Conservation (phyloP, 1,284 basidiomycete genomes). For the Exobasidium cylindrosporum region DNA sequence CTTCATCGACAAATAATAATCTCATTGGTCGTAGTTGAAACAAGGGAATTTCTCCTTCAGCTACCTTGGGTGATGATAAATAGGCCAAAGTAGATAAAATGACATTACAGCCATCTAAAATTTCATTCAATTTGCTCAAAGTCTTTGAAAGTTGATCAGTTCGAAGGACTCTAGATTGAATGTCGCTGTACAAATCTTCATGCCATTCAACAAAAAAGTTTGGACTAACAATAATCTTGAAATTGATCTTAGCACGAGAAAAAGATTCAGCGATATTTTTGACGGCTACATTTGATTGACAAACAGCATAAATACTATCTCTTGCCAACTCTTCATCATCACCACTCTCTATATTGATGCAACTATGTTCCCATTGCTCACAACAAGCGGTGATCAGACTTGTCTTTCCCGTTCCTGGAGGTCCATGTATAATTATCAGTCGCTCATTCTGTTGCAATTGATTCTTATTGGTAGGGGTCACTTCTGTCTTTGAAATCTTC, state of each 20-base stretch:
- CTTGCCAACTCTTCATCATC: neutral
- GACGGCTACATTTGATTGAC: slow-evolving; percentile 14
- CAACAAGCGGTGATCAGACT: slow-evolving; percentile 1
- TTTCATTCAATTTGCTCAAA: neutral
- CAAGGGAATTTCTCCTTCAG: neutral
- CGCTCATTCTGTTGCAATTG: neutral
- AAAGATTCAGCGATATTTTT: slow-evolving; percentile 15
- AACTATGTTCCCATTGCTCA: neutral
- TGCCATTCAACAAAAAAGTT: slow-evolving; percentile 16
- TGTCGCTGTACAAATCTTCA: slow-evolving; percentile 15
- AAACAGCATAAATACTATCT: slow-evolving; percentile 4
- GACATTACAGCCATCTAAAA: neutral
- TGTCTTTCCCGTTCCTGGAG: slow-evolving; percentile 11
- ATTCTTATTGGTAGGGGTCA: neutral
- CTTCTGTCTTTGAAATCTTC: neutral
- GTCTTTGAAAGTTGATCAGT: slow-evolving; percentile 5
- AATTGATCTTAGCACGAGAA: neutral
- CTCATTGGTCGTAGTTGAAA: slow-evolving; percentile 8
- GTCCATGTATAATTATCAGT: slow-evolving; percentile 6
- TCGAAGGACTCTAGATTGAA: neutral
- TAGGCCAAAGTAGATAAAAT: slow-evolving; percentile 10
- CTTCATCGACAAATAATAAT: slow-evolving; percentile 19
- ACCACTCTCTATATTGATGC: neutral
- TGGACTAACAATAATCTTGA: slow-evolving; percentile 11
- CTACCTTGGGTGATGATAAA: slow-evolving; percentile 2